These are phyloP conservation scores for Beauveria varroae DNA, from an alignment of 2,329 filamentous ascomycete species.

Conservation along the genomic window DNA sequence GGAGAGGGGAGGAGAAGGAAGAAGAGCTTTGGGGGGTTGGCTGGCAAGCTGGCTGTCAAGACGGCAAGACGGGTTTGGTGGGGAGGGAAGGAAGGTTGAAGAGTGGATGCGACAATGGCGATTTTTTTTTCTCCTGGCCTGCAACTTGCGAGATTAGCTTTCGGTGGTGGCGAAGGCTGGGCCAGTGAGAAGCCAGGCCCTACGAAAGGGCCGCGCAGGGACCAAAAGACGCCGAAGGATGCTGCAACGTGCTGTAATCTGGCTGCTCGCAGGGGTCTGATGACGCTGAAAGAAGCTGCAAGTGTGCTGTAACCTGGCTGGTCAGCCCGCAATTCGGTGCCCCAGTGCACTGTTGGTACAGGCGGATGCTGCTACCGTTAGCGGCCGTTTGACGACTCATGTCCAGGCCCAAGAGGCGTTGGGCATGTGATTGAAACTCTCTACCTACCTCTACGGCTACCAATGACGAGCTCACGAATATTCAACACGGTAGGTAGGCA, in stretches of 20 bases:
- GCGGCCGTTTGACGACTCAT: not conserved
- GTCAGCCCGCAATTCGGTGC: too few species aligned
- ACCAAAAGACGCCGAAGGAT: not conserved
- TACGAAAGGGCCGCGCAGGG: not conserved
- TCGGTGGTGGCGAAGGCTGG: not conserved
- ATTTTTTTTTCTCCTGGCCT: not conserved
- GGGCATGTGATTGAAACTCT: not conserved
- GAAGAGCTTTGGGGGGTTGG: constrained; percentile 4
- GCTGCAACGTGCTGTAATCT: not conserved
- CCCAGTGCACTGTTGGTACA: too few species aligned
- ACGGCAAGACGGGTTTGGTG: not conserved
- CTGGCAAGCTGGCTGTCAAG: not conserved
- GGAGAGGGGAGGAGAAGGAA: not conserved
- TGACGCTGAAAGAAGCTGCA: too few species aligned
- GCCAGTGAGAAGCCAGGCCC: not conserved
- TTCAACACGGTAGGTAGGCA: not conserved
- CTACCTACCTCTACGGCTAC: not conserved
- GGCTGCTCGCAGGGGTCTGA: not conserved
- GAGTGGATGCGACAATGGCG: constrained; percentile 10
- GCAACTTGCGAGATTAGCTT: not conserved
- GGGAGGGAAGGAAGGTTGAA: constrained; percentile 11
- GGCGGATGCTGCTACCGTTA: too few species aligned
- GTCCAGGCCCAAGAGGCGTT: not conserved
- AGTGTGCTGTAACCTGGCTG: too few species aligned
- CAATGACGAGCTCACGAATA: constrained; percentile 1